phyloP scores from a whole-genome alignment of 306 rosid species.

The Acacia confusa region DNA sequence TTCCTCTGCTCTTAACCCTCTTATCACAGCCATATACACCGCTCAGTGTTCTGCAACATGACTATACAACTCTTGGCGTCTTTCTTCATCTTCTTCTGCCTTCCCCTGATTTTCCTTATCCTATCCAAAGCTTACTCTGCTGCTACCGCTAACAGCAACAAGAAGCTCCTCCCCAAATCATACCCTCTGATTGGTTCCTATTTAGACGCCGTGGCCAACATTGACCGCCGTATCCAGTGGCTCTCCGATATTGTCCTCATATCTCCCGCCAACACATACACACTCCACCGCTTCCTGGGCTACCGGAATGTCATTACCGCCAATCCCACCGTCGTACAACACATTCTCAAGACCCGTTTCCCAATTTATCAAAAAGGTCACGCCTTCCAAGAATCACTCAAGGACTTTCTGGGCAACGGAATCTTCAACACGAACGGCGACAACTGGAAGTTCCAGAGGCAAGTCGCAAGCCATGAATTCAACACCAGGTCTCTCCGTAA shows the following conservation, averaged over 20 bases:
- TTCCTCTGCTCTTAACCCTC: not conserved
- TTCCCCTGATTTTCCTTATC: not conserved
- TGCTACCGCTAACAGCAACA: not conserved
- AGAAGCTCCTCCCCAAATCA: not conserved
- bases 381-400: not conserved
- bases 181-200: slow-evolving; percentile 4
- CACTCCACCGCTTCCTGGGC: slow-evolving; percentile 34
- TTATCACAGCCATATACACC: not conserved
- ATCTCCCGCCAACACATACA: slow-evolving; percentile 61
- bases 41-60: not conserved
- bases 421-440: slow-evolving; percentile 61
- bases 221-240: slow-evolving; percentile 49
- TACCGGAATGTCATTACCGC: slow-evolving; percentile 39
- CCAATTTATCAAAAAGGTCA: slow-evolving; percentile 51
- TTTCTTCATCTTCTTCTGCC: not conserved
- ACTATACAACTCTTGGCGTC: not conserved
- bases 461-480: slow-evolving; percentile 57
- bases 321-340: slow-evolving; percentile 61
- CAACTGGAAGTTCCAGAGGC: slow-evolving; percentile 65
- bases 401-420: slow-evolving; percentile 64
- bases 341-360: slow-evolving; percentile 71
- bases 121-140: not conserved
- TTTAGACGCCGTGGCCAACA: not conserved
- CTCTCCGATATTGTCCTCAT: slow-evolving; percentile 43
- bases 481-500: slow-evolving; percentile 53